Base-by-base conservation (phyloP, 768 basidiomycete species). In the Podaxis sp. region DNA sequence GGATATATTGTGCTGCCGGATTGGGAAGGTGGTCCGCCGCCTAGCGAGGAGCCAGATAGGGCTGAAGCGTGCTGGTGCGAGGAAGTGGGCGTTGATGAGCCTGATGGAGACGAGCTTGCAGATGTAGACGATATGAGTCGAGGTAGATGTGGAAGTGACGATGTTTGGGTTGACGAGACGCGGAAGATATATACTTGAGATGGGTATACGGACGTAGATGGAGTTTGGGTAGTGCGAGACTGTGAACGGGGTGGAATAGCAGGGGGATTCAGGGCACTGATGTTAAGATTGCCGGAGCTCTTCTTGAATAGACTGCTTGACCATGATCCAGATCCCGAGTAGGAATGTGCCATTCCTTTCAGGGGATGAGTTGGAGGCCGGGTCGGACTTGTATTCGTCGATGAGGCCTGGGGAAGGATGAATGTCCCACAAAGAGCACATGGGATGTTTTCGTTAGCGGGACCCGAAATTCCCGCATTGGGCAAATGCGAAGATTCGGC, bases 361-460 rank as follows among this genome's bases (percentile, higher is more conserved):
- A 70, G 67, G 63, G 81, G 74, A 64, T 79, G 70, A 5, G 74
- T 69, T 1, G 79, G 74, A 22, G 74, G 70, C 12, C 72, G 65
- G 5, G 56, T 55, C 43, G 70, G 68, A 25, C 69, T 37, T 29
- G 72, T 65, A 62, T 64, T 76, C 70, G 53, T 68, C 27, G 66
- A 72, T 62, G 37, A 82, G 74, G 72, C 22, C 19, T 55, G 60
- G 50, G 60, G 27, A 24, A 85, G 78, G 65, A 89, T 78, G 57
- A 76, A 77, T 67, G 73, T 78, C 25, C 91, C 94, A 66, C 94
- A 96, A 33, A 97, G 83, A 3, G 91, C 89, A 71, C 94, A 96
- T 5, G 82, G 80, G 40, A 94, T 79, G 54, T 82, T 85, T 65
- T 78, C 77, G 69, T 72, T 70, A 70, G 73, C 74, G 37, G 79